phyloP scores from a whole-genome alignment of 306 rosid species.

The Quercus suber region DNA sequence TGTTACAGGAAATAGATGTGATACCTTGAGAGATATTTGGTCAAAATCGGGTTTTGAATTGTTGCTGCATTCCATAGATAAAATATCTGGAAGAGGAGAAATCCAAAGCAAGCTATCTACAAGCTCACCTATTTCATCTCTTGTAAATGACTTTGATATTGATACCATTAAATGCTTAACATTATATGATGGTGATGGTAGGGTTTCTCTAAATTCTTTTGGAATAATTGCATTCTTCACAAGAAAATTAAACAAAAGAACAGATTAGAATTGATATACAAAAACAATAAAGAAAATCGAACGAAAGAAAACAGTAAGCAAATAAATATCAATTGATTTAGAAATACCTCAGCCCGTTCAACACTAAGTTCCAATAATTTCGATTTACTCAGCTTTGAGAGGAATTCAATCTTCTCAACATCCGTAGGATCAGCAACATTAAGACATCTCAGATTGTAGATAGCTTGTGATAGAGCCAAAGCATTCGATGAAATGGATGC shows the following conservation, averaged over 20 bases:
- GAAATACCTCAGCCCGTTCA: background rate
- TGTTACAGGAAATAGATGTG: background rate
- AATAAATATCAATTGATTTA: background rate
- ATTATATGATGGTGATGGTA: constrained; percentile 4
- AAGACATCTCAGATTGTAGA: background rate
- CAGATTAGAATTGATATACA: background rate
- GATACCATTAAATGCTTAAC: constrained; percentile 2
- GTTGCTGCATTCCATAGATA: constrained; percentile 1
- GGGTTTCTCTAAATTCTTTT: constrained; percentile 11
- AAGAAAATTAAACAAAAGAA: background rate
- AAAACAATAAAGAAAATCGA: background rate
- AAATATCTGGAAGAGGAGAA: constrained; percentile 7
- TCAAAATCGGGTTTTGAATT: background rate
- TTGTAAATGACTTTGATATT: background rate
- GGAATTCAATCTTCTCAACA: constrained; percentile 9
- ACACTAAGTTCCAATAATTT: background rate
- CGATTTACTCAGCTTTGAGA: background rate
- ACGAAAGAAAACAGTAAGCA: background rate
- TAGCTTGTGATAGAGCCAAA: background rate
- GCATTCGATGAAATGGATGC: constrained; percentile 1
- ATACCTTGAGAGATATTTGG: background rate
- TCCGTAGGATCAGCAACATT: background rate
- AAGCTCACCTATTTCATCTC: constrained; percentile 7
- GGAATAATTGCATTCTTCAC: background rate
- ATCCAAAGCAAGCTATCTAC: constrained; percentile 16